These are phyloP conservation scores for Pelargonium cotyledonis DNA, from an alignment of 441 rosid species.

Conservation along the genomic window DNA sequence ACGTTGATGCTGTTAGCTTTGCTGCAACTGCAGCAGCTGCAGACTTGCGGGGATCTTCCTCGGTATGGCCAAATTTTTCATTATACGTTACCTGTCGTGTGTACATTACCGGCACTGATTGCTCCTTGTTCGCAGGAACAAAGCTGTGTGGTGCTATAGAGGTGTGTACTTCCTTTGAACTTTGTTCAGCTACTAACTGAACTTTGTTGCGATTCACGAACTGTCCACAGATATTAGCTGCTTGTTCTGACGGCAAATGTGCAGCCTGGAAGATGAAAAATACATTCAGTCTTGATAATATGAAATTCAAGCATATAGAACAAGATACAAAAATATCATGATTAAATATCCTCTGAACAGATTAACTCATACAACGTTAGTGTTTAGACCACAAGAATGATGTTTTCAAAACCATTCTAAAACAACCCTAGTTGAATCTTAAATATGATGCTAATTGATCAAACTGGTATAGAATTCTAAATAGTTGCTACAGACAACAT, in stretches of 20 bases:
- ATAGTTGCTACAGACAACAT: too few relatives aligned
- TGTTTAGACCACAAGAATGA: too few relatives aligned
- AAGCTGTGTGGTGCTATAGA: conserved; percentile 32
- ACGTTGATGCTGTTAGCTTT: conserved; percentile 82
- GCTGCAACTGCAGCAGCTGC: conserved; percentile 93
- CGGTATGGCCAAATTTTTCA: conserved; percentile 34
- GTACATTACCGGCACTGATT: conserved; percentile 72
- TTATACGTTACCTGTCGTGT: conserved; percentile 38
- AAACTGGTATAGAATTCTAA: too few relatives aligned
- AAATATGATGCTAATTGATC: too few relatives aligned
- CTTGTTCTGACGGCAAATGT: conserved; percentile 55
- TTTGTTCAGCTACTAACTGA: conserved; percentile 40
- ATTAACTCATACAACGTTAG: too few relatives aligned
- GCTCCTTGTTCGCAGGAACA: conserved; percentile 30
- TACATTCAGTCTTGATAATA: background rate
- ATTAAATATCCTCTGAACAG: too few relatives aligned
- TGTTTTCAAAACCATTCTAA: too few relatives aligned
- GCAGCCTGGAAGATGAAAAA: conserved; percentile 51
- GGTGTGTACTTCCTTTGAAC: conserved; percentile 44
- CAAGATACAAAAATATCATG: background rate
- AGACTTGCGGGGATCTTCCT: conserved; percentile 62
- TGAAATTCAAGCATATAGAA: background rate
- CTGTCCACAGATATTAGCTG: conserved; percentile 48
- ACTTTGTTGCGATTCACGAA: conserved; percentile 35
- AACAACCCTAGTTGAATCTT: too few relatives aligned